Evolutionary conservation across 352 stramenopile species (phyloP), one percentile per base, ranked within the genome.

Genomic region (Globisporangium middletonii): DNA sequence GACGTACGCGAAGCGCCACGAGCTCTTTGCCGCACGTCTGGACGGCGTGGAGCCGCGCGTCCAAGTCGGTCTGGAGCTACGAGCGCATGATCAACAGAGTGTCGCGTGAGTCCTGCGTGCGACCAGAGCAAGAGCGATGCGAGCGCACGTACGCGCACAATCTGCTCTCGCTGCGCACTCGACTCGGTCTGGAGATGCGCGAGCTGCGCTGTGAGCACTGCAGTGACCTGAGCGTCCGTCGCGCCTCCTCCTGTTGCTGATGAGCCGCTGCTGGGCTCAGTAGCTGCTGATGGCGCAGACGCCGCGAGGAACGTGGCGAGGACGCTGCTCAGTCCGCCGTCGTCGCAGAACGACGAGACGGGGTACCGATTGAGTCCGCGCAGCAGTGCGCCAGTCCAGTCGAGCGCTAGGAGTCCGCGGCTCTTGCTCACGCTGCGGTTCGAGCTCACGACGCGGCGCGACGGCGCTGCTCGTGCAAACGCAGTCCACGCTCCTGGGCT

Each of bases 291-390:
- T 48, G 53, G 38, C 15, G 49, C 46, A 8, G 52, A 42, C 2
- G 35, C n/a, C 2, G 55, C 46, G 15, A 83, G 52, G 33, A 86
- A 60, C 9, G 54, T 49, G 4, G 67, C 77, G 12, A 93, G 50
- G 4, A 89, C 55, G 45, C 71, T 64, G 18, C 69, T 82, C 23
- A 93, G 68, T 4, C 83, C 83, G 41, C 77, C 81, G 50, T 79
- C 75, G 65, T 93, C 83, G 49, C 73, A 89, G 28, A 93, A 78
- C 0, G 75, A 88, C 19, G 83, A 79, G 18, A 93, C 69, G 4
- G 80, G 83, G 50, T 90, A 73, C 8, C 83, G 79, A 28, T 88
- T 89, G 15, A 93, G 66, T 4, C 83, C 83, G 12, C 83, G 79
- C 50, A 75, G 68, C 23, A 93, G 46, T 6, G 83, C 79, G 4